phyloP scores from a whole-genome alignment of 768 basidiomycete species.

The Cyathus striatus region DNA sequence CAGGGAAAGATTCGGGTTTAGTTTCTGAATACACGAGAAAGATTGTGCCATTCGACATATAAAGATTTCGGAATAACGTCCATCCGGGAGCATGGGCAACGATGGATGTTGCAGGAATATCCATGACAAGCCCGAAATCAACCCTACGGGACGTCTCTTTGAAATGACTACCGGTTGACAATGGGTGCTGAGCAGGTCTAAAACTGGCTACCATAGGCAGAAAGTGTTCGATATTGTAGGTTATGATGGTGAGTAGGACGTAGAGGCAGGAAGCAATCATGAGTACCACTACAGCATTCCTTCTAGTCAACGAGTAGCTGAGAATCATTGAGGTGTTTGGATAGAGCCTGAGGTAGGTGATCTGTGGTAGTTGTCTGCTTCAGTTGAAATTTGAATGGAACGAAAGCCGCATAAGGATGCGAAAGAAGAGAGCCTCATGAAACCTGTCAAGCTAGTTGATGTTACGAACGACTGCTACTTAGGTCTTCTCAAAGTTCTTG shows the following conservation, averaged over 20 bases:
- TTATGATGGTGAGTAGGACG: slow-evolving; percentile 8
- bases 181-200: too few relatives aligned
- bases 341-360: too few relatives aligned
- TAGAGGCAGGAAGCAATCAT: slow-evolving; percentile 13
- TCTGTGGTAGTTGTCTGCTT: not conserved
- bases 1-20: slow-evolving; percentile 18
- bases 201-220: not conserved
- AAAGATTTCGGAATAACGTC: slow-evolving; percentile 73
- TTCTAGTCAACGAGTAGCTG: slow-evolving; percentile 4
- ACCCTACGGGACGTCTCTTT: too few relatives aligned
- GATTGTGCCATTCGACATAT: slow-evolving; percentile 73
- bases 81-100: slow-evolving; percentile 64
- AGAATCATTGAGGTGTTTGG: too few relatives aligned
- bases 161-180: too few relatives aligned
- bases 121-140: slow-evolving; percentile 6
- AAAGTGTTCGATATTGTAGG: slow-evolving; percentile 1
- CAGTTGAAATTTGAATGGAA: not conserved
- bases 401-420: not conserved
- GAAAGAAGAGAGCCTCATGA: not conserved
- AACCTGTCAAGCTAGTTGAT: too few relatives aligned
- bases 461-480: too few relatives aligned
- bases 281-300: slow-evolving; percentile 11
- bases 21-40: slow-evolving; percentile 44
- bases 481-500: too few relatives aligned
- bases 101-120: slow-evolving; percentile 44